Conservation (phyloP, 371 early-diverging fungal species). For the Apophysomyces elegans region DNA sequence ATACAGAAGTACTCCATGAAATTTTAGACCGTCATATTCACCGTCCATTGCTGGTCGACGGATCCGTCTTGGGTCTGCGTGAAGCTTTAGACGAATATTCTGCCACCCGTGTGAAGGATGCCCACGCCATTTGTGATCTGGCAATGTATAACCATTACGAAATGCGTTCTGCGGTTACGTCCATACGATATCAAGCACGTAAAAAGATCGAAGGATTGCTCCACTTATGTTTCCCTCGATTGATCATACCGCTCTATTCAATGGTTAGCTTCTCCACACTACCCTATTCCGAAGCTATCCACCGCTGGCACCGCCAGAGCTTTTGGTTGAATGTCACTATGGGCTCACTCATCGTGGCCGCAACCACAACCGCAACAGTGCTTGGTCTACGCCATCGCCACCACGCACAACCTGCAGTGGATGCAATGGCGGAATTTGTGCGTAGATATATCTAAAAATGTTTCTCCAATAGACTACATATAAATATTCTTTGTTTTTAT, state of each 20-base stretch:
- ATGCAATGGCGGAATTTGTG: neutral
- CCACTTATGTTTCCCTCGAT: conserved; percentile 72
- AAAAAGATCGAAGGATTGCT: conserved; percentile 80
- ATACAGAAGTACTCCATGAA: conserved; percentile 77
- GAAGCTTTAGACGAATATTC: conserved; percentile 80
- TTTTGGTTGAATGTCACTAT: conserved; percentile 49
- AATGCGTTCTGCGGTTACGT: conserved; percentile 89
- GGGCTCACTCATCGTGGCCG: conserved; percentile 19
- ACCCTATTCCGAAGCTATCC: conserved; percentile 81
- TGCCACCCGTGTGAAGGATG: conserved; percentile 73
- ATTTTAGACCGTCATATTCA: conserved; percentile 65
- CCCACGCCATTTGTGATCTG: conserved; percentile 92
- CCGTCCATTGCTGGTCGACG: conserved; percentile 22
- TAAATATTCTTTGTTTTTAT: no score
- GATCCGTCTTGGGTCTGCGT: conserved; percentile 37
- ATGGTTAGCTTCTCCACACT: conserved; percentile 94
- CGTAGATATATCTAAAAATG: conserved; percentile 1
- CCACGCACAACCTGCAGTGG: neutral
- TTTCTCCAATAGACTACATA: neutral
- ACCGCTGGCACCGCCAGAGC: conserved; percentile 62
- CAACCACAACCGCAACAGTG: conserved; percentile 23
- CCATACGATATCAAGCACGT: conserved; percentile 69
- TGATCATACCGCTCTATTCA: conserved; percentile 90
- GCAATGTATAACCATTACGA: conserved; percentile 95
- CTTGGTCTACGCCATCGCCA: conserved; percentile 6